Percentiles rank a stretch among this genome's conserved stretches.
phyloP scores from a whole-genome alignment of 1,284 basidiomycete genomes.

The Sanghuangporus baumii region DNA sequence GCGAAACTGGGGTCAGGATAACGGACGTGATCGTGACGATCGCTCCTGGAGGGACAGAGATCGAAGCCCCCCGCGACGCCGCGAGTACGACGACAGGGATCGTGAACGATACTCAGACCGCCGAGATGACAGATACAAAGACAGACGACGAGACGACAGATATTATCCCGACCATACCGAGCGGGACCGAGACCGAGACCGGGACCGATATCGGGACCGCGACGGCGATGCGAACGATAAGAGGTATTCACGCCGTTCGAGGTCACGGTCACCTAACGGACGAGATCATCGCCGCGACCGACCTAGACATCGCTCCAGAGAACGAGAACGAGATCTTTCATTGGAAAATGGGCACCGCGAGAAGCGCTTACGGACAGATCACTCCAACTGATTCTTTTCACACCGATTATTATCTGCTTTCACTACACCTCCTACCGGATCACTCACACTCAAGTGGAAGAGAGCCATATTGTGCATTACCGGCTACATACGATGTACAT shows the following conservation, averaged over 20 bases:
- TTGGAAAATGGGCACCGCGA: conserved; percentile 25
- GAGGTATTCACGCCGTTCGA: conserved; percentile 19
- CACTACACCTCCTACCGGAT: background rate
- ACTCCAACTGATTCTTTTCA: background rate
- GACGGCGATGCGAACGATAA: conserved; percentile 15
- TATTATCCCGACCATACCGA: conserved; percentile 16
- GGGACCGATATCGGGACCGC: conserved; percentile 15
- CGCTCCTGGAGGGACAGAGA: conserved; percentile 10
- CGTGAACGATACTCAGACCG: conserved; percentile 19
- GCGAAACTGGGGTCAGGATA: conserved; percentile 35
- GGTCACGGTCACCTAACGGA: conserved; percentile 28
- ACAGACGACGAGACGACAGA: conserved; percentile 17
- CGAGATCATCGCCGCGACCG: conserved; percentile 4
- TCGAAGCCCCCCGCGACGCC: conserved; percentile 4
- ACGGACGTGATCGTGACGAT: conserved; percentile 29
- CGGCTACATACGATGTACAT: conserved; percentile 2
- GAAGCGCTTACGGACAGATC: conserved; percentile 30
- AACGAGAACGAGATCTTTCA: conserved; percentile 41
- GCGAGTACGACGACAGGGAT: conserved; percentile 22
- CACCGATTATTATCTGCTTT: background rate
- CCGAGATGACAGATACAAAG: conserved; percentile 20
- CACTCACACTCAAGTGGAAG: background rate
- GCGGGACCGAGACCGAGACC: conserved; percentile 17
- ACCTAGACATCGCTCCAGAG: conserved; percentile 35
- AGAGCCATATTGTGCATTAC: background rate